Percentiles rank a stretch among this genome's conserved stretches.
Conservation (phyloP, 352 stramenopile genomes). For the Thalassiosira hispida region DNA sequence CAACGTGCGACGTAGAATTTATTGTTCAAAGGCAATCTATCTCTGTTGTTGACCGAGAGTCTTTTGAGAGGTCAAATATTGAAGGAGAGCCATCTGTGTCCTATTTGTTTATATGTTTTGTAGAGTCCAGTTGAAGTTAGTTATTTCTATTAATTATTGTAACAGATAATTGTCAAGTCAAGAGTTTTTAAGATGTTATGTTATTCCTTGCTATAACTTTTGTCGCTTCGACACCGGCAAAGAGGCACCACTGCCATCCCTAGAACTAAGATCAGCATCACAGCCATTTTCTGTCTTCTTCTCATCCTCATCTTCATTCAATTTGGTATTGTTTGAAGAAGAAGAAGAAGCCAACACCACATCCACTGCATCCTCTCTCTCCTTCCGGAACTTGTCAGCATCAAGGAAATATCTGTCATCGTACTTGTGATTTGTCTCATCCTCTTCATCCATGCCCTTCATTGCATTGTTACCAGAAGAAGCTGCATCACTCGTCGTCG, state of each 20-base stretch:
- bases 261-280: no score
- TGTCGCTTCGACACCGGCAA: conserved; percentile 24
- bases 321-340: background rate
- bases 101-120: conserved; percentile 11
- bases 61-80: background rate
- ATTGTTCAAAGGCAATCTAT: background rate
- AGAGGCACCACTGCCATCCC: background rate
- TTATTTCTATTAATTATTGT: no score
- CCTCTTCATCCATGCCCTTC: background rate
- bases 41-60: background rate
- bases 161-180: background rate
- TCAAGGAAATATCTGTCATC: conserved; percentile 62
- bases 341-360: background rate
- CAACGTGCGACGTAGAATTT: background rate
- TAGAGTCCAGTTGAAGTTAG: background rate
- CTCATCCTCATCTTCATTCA: conserved; percentile 9
- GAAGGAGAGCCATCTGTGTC: background rate
- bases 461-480: background rate
- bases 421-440: conserved; percentile 54
- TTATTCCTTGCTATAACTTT: conserved; percentile 22
- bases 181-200: background rate
- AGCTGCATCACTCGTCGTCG: background rate
- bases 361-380: conserved; percentile 22
- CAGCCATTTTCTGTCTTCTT: conserved; percentile 30
- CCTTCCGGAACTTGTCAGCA: conserved; percentile 33